Base-by-base conservation (phyloP, 306 rosid species). In the Psophocarpus tetragonolobus region DNA sequence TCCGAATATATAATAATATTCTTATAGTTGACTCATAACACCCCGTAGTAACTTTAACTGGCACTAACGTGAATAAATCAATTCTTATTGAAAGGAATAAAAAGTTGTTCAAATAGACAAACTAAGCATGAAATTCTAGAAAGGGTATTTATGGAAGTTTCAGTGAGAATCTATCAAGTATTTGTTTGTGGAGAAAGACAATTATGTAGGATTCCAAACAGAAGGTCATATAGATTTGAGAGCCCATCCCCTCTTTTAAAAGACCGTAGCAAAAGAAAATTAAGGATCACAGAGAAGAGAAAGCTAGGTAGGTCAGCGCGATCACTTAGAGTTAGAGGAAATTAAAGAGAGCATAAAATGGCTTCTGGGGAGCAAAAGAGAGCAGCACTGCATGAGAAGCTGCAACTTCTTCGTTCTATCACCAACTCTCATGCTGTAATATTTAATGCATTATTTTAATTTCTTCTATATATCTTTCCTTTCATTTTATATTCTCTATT, bases 341-440 rank as follows among this genome's bases (percentile, higher is more conserved):
- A 21, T 0, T 15, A 47, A 47, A 83, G 51, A 56, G 12, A 36
- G 68, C 6, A 72, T 14, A 77, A 61, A 70, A 94, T 95, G 99
- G 96, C 87, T 80, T 92, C 99, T 74, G 91, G 87, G 85, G 97
- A 92, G 93, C 98, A 82, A 86, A 90, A 90, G 91, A 86, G 85
- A 75, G 89, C 84, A 83, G 85, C 73, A 82, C 92, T 92, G 84
- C 93, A 91, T 88, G 97, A 95, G 88, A 91, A 95, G 85, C 92
- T 95, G 57, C 97, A 92, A 79, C 87, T 89, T 36, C 99, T 95
- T 92, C 98, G 99, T 76, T 95, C 97, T 71, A 82, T 95, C 75
- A 95, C 99, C 54, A 88, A 92, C 84, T 92, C 99, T 85, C 88
- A 90, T 79, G 93, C 99, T 82, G 99, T 95, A 95, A 91, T 73